Conservation (phyloP, 2,329 filamentous ascomycete species). For the Neofusicoccum sp. region DNA sequence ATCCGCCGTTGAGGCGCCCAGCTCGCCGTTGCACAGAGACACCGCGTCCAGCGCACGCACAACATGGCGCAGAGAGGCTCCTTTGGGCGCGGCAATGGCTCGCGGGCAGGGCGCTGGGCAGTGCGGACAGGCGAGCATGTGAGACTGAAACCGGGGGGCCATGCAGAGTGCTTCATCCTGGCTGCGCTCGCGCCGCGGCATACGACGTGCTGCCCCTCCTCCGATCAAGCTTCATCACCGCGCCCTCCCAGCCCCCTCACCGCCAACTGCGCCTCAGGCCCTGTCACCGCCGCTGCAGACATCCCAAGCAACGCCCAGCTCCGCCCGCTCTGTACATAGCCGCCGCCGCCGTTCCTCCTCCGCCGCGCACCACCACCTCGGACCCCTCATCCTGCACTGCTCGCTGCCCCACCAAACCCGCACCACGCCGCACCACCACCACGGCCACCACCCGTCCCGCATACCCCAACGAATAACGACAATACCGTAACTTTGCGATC, state of each 20-base stretch:
- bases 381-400: background rate
- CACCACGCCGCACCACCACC: background rate
- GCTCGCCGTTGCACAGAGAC: background rate
- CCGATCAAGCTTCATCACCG: constrained; percentile 9
- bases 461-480: background rate
- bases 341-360: background rate
- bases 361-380: background rate
- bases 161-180: constrained; percentile 12
- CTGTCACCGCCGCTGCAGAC: background rate
- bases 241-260: background rate
- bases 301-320: too few relatives aligned
- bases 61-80: background rate
- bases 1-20: background rate
- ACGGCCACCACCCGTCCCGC: background rate
- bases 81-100: background rate
- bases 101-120: background rate
- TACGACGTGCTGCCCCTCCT: constrained; percentile 9
- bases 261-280: constrained; percentile 1
- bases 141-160: constrained; percentile 14
- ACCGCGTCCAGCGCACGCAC: background rate
- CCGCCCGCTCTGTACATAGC: background rate
- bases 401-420: constrained; percentile 6
- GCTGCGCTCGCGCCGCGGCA: constrained; percentile 9
- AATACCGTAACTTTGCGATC: background rate
- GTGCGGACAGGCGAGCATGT: background rate